Base-by-base conservation (phyloP, 352 stramenopile genomes). In the Peronospora farinosa region DNA sequence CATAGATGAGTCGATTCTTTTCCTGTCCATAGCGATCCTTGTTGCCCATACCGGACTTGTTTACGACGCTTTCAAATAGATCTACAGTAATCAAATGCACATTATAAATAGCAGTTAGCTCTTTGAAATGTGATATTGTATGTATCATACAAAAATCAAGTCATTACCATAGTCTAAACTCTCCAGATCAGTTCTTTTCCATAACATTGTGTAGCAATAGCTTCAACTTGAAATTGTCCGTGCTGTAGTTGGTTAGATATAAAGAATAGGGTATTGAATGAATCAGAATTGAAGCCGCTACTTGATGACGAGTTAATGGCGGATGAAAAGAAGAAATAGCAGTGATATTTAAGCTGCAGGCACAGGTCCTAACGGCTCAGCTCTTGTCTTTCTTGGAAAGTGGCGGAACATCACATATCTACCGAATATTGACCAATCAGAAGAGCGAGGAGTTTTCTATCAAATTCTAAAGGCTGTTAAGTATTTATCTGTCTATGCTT, bases 41-140 rank as follows among this genome's bases (percentile, higher is more conserved):
- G 65, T 89, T 90, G 21, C 78, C 69, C 67, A 88, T 78, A 39
- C 82, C 81, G 6, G 74, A 84, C 46, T 89, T 88, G 72, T 92
- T 90, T 35, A 90, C 82, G n/a, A 92, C 78, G 46, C 78, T 90
- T 55, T 92, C 82, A 47, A 92, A 92, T 16, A 87, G 53, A 57
- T 92, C 82, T 92, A 48, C 11, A 31, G 15, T 13, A 39, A 39
- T 17, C 12, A 23, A 40, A 40, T 12, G 7, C 37, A 17, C 8
- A 48, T 49, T 6, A 32, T 40, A 47, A 2, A 21, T 21, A 21
- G 19, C 19, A 23, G 31, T 36, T 36, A 36, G 31, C 31, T 36
- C 11, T 9, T 21, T 21, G 1, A 21, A 21, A 21, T 21, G 3
- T 1, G 19, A 21, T 21, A 21, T n/a, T 21, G 19, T 21, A 21